phyloP scores from a whole-genome alignment of 2,329 filamentous ascomycete species.

The Colletotrichum sidae region DNA sequence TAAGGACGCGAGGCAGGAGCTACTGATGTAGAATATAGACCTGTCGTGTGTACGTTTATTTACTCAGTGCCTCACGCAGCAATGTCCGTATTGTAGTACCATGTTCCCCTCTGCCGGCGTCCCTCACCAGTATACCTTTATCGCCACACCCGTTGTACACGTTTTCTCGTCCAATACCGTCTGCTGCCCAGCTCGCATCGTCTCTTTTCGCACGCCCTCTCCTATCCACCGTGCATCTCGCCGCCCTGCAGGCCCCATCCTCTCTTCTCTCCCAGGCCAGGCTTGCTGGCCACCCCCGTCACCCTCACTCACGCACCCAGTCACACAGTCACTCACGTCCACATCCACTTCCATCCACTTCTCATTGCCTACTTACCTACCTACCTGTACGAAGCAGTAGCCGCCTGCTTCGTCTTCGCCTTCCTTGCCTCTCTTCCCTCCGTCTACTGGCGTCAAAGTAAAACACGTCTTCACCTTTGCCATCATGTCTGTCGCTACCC shows the following conservation, averaged over 20 bases:
- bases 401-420: neutral
- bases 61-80: no score
- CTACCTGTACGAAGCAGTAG: slow-evolving; percentile 7
- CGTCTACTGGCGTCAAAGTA: neutral
- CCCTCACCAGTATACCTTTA: slow-evolving; percentile 11
- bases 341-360: slow-evolving; percentile 3
- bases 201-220: slow-evolving; percentile 19
- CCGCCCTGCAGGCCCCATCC: slow-evolving; percentile 28
- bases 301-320: slow-evolving; percentile 17
- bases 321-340: slow-evolving; percentile 5
- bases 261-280: slow-evolving; percentile 35
- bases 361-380: slow-evolving; percentile 7
- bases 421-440: slow-evolving; percentile 1
- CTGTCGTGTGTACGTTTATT: no score
- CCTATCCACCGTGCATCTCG: slow-evolving; percentile 32
- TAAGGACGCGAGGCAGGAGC: no score
- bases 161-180: slow-evolving; percentile 20
- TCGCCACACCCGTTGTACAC: slow-evolving; percentile 12
- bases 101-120: slow-evolving; percentile 4
- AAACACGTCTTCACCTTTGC: no score
- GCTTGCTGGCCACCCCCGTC: slow-evolving; percentile 15
- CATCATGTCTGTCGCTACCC: no score
- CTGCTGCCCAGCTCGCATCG: slow-evolving; percentile 1
- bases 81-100: neutral
- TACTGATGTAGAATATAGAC: no score